These are phyloP conservation scores for Fusarium sp. DNA, from an alignment of 2,329 filamentous ascomycete species.

Conservation along the genomic window DNA sequence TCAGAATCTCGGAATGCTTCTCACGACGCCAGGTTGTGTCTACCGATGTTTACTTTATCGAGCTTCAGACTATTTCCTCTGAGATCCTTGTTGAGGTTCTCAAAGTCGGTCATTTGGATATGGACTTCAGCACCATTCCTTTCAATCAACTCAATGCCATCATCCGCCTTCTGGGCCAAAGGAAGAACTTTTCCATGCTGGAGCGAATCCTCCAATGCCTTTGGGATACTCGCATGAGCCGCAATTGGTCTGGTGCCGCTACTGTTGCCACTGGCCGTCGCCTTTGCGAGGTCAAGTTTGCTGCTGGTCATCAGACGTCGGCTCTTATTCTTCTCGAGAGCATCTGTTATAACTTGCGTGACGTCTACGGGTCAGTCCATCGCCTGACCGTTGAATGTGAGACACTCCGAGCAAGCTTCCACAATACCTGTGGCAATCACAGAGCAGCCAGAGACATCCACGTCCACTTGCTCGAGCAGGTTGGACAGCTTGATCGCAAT, in stretches of 20 bases:
- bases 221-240: constrained; percentile 17
- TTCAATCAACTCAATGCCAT: constrained; percentile 5
- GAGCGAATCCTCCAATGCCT: constrained; percentile 11
- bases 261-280: too few relatives aligned
- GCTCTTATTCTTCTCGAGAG: too few relatives aligned
- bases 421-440: too few relatives aligned
- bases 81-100: constrained; percentile 6
- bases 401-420: too few relatives aligned
- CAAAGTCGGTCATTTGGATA: background rate
- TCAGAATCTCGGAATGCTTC: constrained; percentile 6
- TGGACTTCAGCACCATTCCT: constrained; percentile 3
- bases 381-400: too few relatives aligned
- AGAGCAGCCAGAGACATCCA: too few relatives aligned
- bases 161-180: background rate
- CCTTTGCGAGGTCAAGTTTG: too few relatives aligned
- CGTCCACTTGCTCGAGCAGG: too few relatives aligned
- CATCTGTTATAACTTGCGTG: too few relatives aligned
- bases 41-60: background rate
- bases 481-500: too few relatives aligned
- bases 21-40: background rate
- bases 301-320: too few relatives aligned
- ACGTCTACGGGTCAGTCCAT: too few relatives aligned
- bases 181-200: constrained; percentile 14
- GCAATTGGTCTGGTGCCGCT: background rate
- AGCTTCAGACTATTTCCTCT: constrained; percentile 10